phyloP scores from a whole-genome alignment of 1,139 yeast species.

The Blastobotrys illinoisensis region DNA sequence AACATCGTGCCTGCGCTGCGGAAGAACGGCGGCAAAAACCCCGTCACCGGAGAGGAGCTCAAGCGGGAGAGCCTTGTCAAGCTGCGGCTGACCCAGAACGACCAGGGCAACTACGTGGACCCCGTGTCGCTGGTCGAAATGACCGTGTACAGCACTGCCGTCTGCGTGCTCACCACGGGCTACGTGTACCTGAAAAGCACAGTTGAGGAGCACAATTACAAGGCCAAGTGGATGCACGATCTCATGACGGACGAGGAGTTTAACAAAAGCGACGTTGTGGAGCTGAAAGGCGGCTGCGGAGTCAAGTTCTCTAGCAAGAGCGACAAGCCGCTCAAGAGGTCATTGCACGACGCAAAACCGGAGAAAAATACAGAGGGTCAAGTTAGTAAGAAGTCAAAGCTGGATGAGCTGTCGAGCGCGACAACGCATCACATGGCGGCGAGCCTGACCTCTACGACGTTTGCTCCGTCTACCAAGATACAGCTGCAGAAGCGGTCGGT shows the following conservation, averaged over 20 bases:
- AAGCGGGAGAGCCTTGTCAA: constrained; percentile 23
- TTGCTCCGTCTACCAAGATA: constrained; percentile 26
- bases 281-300: constrained; percentile 27
- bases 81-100: constrained; percentile 28
- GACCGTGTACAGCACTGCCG: constrained; percentile 27
- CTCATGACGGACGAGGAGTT: constrained; percentile 32
- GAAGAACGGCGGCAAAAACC: constrained; percentile 28
- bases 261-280: constrained; percentile 27
- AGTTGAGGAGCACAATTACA: constrained; percentile 29
- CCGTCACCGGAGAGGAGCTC: constrained; percentile 29
- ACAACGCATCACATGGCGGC: constrained; percentile 33
- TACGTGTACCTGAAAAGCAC: constrained; percentile 33
- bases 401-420: constrained; percentile 4
- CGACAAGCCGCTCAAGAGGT: not conserved
- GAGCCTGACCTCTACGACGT: constrained; percentile 34
- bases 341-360: not conserved
- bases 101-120: constrained; percentile 29
- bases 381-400: not conserved
- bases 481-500: constrained; percentile 18
- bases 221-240: constrained; percentile 30
- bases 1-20: constrained; percentile 32
- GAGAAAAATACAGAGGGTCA: not conserved
- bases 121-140: constrained; percentile 34
- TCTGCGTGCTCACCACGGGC: constrained; percentile 31
- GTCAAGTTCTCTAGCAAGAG: constrained; percentile 13